phyloP scores from a whole-genome alignment of 805 yeast species.

The Kuraishia cidri region DNA sequence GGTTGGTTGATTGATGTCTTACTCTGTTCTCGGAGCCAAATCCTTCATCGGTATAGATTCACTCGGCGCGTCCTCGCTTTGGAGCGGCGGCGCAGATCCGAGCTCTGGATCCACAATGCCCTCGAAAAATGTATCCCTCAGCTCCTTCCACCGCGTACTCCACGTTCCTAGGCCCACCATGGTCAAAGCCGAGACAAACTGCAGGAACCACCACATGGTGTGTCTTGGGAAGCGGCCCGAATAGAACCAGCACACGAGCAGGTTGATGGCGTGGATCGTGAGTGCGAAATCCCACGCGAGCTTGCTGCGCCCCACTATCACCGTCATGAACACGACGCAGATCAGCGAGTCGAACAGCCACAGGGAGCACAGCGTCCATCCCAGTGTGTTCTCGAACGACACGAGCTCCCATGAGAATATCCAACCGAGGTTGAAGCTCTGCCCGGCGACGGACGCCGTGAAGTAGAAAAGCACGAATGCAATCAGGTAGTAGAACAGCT shows the following conservation, averaged over 20 bases:
- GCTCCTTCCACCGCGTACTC: constrained; percentile 86
- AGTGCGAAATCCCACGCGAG: constrained; percentile 94
- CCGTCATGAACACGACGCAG: constrained; percentile 75
- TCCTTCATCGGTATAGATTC: constrained; percentile 3
- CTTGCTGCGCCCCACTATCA: constrained; percentile 87
- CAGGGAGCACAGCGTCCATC: constrained; percentile 59
- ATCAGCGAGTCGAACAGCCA: constrained; percentile 83
- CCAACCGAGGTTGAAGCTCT: constrained; percentile 58
- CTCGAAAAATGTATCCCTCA: constrained; percentile 84
- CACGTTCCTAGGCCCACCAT: constrained; percentile 81
- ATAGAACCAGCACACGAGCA: constrained; percentile 58
- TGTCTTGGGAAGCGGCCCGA: constrained; percentile 62
- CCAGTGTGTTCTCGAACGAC: constrained; percentile 68
- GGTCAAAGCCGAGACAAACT: constrained; percentile 53
- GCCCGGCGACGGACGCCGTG: constrained; percentile 63
- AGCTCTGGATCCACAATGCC: constrained; percentile 59
- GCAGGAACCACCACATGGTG: constrained; percentile 80
- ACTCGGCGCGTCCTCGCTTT: background rate
- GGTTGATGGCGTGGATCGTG: constrained; percentile 80
- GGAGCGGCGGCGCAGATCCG: constrained; percentile 15
- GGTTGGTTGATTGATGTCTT: no score
- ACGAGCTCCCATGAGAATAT: constrained; percentile 76
- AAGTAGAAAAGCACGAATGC: constrained; percentile 61
- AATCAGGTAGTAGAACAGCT: constrained; percentile 66
- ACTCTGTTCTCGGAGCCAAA: background rate